These are phyloP conservation scores for Aspergillus pseudoterreus DNA, from an alignment of 2,329 filamentous ascomycete species.

Conservation along the genomic window DNA sequence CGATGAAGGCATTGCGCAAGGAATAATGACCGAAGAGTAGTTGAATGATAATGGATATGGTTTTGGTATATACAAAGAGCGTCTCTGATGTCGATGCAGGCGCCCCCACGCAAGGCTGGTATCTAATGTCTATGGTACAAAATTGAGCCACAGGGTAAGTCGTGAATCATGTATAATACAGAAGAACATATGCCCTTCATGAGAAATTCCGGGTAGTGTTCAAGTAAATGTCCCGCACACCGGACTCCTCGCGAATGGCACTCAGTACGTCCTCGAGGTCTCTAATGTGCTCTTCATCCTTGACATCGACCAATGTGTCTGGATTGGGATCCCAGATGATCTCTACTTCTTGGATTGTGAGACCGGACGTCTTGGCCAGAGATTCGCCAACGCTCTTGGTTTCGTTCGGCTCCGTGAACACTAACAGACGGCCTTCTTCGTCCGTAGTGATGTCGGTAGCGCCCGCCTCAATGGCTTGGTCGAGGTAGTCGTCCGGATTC, in stretches of 20 bases:
- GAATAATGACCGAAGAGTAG: conserved; percentile 17
- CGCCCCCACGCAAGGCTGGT: background rate
- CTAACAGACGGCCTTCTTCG: conserved; percentile 64
- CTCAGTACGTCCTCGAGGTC: conserved; percentile 58
- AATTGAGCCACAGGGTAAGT: background rate
- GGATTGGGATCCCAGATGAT: conserved; percentile 83
- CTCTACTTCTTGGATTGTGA: conserved; percentile 70
- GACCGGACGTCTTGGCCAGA: conserved; percentile 59
- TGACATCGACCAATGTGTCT: conserved; percentile 67
- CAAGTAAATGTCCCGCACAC: conserved; percentile 74
- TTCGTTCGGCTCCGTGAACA: conserved; percentile 65
- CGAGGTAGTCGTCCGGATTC: conserved; percentile 67
- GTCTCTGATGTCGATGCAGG: too few species aligned
- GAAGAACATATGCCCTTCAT: background rate
- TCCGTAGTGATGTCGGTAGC: conserved; percentile 57
- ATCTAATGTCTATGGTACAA: background rate
- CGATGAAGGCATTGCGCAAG: conserved; percentile 70
- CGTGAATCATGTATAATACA: background rate
- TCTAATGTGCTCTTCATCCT: conserved; percentile 54
- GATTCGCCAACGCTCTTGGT: conserved; percentile 62
- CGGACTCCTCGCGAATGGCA: conserved; percentile 58
- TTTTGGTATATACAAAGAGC: background rate
- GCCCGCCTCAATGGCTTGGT: conserved; percentile 80
- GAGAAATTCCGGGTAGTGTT: conserved; percentile 50
- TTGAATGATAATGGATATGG: background rate